These are phyloP conservation scores for Globisporangium nodosum DNA, from an alignment of 352 stramenopile genomes.

Conservation along the genomic window DNA sequence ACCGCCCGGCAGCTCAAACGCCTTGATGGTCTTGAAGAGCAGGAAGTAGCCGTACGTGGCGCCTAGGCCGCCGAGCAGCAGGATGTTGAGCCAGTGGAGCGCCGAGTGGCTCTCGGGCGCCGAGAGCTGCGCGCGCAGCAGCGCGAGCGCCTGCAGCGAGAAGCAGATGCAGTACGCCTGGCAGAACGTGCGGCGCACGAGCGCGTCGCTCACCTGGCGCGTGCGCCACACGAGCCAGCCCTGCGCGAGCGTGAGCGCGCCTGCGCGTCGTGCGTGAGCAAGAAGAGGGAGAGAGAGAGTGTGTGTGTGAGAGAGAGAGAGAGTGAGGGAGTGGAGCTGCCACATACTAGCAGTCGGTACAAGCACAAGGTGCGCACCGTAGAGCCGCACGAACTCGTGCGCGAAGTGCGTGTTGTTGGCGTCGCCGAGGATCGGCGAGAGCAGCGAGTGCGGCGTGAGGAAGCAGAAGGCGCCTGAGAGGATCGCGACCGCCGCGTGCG, in stretches of 20 bases:
- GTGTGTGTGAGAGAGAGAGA: not conserved
- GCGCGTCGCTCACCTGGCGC: slow-evolving; percentile 76
- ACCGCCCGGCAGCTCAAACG: slow-evolving; percentile 61
- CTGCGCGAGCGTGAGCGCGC: slow-evolving; percentile 73
- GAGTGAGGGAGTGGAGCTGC: not conserved
- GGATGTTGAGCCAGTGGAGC: slow-evolving; percentile 80
- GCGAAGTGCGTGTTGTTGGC: slow-evolving; percentile 77
- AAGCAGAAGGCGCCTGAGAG: slow-evolving; percentile 64
- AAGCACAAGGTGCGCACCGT: slow-evolving; percentile 29
- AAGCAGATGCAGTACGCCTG: slow-evolving; percentile 88
- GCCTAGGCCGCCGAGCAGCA: slow-evolving; percentile 59
- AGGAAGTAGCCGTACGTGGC: slow-evolving; percentile 82
- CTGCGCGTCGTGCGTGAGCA: slow-evolving; percentile 14
- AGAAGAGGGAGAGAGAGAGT: not conserved
- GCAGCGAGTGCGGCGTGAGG: slow-evolving; percentile 74
- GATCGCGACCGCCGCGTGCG: slow-evolving; percentile 67
- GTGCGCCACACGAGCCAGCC: slow-evolving; percentile 85
- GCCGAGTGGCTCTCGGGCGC: slow-evolving; percentile 72
- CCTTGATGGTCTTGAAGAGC: slow-evolving; percentile 85
- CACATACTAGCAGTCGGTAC: not conserved
- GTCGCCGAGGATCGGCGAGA: slow-evolving; percentile 68
- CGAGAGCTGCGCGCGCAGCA: slow-evolving; percentile 66
- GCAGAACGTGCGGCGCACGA: slow-evolving; percentile 84
- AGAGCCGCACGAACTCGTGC: slow-evolving; percentile 85
- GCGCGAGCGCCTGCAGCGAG: slow-evolving; percentile 61